Evolutionary conservation across 768 basidiomycete species (phyloP).

Genomic region (Cystobasidium onofrii): DNA sequence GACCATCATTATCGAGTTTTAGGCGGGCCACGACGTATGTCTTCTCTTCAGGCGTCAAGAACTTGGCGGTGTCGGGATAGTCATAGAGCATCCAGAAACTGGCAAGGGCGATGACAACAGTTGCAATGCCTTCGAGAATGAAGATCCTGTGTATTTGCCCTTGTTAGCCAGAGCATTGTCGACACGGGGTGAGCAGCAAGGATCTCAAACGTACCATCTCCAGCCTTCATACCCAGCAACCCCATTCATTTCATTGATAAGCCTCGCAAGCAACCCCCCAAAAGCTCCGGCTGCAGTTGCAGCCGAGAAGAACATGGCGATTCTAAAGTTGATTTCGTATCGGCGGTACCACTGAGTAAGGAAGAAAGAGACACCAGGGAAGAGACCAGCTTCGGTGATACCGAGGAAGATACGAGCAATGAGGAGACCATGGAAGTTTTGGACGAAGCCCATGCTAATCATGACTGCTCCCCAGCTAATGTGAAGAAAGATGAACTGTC

Average conservation of each 20-base stretch:
- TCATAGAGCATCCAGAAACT: slow-evolving; percentile 75
- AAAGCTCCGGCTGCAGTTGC: slow-evolving; percentile 57
- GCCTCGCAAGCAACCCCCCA: slow-evolving; percentile 54
- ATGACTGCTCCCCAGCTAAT: slow-evolving; percentile 57
- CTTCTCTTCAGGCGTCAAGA: slow-evolving; percentile 63
- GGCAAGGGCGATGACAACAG: slow-evolving; percentile 57
- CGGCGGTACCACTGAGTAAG: slow-evolving; percentile 65
- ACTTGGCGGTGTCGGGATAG: slow-evolving; percentile 72
- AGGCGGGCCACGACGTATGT: slow-evolving; percentile 57
- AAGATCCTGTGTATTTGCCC: slow-evolving; percentile 51
- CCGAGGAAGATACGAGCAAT: slow-evolving; percentile 46
- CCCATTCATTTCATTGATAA: slow-evolving; percentile 52
- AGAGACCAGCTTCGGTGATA: slow-evolving; percentile 49
- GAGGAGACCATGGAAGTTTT: slow-evolving; percentile 52
- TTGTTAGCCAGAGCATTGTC: no score
- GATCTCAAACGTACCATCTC: slow-evolving; percentile 47
- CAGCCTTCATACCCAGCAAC: slow-evolving; percentile 46
- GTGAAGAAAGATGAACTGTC: no score
- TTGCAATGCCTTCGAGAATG: slow-evolving; percentile 63
- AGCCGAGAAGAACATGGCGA: slow-evolving; percentile 66
- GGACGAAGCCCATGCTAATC: slow-evolving; percentile 41
- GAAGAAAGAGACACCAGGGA: slow-evolving; percentile 53
- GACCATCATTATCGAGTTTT: slow-evolving; percentile 72
- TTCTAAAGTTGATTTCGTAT: slow-evolving; percentile 64
- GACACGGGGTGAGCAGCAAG: no score